phyloP scores from a whole-genome alignment of 1,284 basidiomycete species.

The Takashimella koratensis region DNA sequence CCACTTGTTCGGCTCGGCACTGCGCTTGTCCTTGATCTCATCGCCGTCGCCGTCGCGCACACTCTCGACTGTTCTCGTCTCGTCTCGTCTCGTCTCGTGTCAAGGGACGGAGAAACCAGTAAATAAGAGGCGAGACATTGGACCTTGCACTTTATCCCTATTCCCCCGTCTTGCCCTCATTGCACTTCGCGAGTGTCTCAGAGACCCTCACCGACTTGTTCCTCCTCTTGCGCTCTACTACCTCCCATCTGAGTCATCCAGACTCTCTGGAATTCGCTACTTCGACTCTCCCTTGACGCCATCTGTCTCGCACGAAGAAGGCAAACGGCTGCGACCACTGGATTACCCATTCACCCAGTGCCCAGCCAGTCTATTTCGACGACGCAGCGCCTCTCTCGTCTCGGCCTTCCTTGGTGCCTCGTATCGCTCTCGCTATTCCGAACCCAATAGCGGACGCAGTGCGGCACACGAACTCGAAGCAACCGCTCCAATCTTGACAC shows the following conservation, averaged over 20 bases:
- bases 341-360: too few species aligned
- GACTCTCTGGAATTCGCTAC: not conserved
- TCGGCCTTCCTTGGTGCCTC: too few species aligned
- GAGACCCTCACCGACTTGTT: not conserved
- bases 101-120: not conserved
- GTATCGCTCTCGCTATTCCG: too few species aligned
- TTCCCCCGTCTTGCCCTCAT: not conserved
- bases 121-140: not conserved
- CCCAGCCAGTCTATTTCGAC: too few species aligned
- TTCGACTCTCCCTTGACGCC: not conserved
- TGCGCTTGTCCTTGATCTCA: not conserved
- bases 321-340: not conserved
- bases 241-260: not conserved
- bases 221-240: not conserved
- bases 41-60: not conserved
- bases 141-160: not conserved
- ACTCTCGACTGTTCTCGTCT: not conserved
- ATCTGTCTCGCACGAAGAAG: not conserved
- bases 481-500: too few species aligned
- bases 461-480: too few species aligned
- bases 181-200: too few species aligned
- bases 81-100: too few species aligned
- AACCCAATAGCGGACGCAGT: too few species aligned
- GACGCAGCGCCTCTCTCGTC: too few species aligned
- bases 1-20: not conserved